These are phyloP conservation scores for Pseudogymnoascus sp. DNA, from an alignment of 2,329 filamentous ascomycete genomes.

Conservation along the genomic window DNA sequence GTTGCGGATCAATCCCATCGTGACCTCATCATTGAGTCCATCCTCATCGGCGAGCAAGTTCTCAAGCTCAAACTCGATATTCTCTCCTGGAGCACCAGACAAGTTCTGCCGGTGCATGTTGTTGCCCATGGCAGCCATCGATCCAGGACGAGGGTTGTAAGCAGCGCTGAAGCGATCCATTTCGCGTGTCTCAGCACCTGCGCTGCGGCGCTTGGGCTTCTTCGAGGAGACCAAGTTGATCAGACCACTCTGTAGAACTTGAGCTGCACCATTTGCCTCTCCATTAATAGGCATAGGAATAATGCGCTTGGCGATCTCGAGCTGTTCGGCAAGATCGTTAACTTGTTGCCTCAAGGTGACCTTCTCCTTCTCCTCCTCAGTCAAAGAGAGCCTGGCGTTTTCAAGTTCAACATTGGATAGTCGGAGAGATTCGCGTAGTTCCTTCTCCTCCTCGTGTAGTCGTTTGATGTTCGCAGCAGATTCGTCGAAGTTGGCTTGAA, in stretches of 20 bases:
- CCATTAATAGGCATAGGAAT: constrained; percentile 56
- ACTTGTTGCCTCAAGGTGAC: constrained; percentile 77
- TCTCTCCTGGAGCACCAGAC: constrained; percentile 67
- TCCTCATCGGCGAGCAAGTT: constrained; percentile 91
- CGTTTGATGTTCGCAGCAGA: constrained; percentile 84
- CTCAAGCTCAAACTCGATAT: constrained; percentile 90
- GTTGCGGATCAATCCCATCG: constrained; percentile 90
- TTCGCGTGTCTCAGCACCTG: constrained; percentile 75
- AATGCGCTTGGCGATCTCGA: constrained; percentile 71
- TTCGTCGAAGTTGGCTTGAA: constrained; percentile 84
- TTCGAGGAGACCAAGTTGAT: constrained; percentile 97
- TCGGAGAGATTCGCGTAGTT: constrained; percentile 73
- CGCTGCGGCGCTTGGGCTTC: constrained; percentile 91
- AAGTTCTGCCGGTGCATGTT: constrained; percentile 59
- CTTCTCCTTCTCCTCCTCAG: constrained; percentile 77
- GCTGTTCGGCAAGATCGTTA: constrained; percentile 80
- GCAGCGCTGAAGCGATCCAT: constrained; percentile 83
- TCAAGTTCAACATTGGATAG: constrained; percentile 75
- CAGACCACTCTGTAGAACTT: constrained; percentile 60
- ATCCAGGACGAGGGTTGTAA: constrained; percentile 91
- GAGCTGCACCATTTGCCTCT: constrained; percentile 56
- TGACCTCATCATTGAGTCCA: constrained; percentile 91
- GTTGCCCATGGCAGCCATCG: constrained; percentile 74
- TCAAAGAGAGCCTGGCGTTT: constrained; percentile 63
- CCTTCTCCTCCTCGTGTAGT: constrained; percentile 87